Base-by-base conservation (phyloP, 2,329 filamentous ascomycete genomes). In the Sclerotinia nivalis region DNA sequence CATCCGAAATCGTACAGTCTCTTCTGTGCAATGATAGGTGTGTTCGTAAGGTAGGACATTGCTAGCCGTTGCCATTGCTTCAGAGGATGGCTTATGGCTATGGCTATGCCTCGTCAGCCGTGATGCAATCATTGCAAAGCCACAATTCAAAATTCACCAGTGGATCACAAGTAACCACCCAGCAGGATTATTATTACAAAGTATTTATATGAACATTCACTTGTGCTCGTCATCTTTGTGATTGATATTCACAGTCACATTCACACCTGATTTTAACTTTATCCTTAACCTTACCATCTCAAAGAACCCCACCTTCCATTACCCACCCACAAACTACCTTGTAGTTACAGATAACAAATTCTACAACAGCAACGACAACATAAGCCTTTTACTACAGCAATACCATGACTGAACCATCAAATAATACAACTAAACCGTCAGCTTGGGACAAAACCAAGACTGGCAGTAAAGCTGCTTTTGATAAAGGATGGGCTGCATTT, bases 401-500 rank as follows among this genome's bases (percentile, higher is more conserved):
- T 0, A 65, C 40, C 47, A 65, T 65, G 61, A 13, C 47, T 25
- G 61, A 65, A 2, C 47, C 47, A 43, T 52, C 61, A 52, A 20
- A 65, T 22, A 28, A 28, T 22, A 28, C 47, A 28, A 34, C 47
- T 28, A 65, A 65, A 28, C 25, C 56, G 25, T 68, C 62, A 37
- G 56, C 64, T 40, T 70, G 64, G 69, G 65, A 55, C 1, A 70
- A 68, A 55, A 68, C 69, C 22, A 70, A 68, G 58, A 56, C 45
- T 18, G 69, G 69, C n/a, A 49, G 69, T 18, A 70, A 70, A 54
- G 64, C 64, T 31, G 64, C 69, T 28, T 70, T 70, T 61, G 69
- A 70, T 22, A 70, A 70, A 68, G 69, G 69, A 55, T 70, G 69
- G 69, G 34, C 69, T 59, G 62, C 62, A 20, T 60, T 70, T 37